Evolutionary conservation across 1,284 basidiomycete species (phyloP).

Genomic region (Peniophora sp.): DNA sequence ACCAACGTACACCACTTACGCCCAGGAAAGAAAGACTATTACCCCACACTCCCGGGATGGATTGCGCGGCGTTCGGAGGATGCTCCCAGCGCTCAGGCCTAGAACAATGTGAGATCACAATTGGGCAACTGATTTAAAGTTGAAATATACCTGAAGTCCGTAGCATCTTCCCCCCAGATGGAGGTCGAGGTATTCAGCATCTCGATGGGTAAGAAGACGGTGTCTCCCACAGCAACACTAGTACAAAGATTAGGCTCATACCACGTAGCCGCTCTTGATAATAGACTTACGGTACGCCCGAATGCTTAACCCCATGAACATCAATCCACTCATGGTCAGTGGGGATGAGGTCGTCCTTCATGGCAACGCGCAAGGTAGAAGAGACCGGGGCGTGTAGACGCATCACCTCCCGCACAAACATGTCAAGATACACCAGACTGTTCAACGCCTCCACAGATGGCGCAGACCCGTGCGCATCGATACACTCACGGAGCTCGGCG

Average conservation of each 20-base stretch:
- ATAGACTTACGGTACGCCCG: constrained; percentile 11
- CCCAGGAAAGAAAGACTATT: constrained; percentile 48
- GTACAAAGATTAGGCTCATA: background rate
- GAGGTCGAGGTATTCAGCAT: constrained; percentile 13
- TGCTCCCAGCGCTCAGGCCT: background rate
- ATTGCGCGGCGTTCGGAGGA: background rate
- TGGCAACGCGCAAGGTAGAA: constrained; percentile 22
- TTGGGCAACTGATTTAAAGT: background rate
- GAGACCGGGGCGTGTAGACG: constrained; percentile 31
- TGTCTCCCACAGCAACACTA: background rate
- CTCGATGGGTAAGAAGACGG: constrained; percentile 14
- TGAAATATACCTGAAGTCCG: constrained; percentile 15
- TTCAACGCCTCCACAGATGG: constrained; percentile 22
- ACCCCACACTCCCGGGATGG: constrained; percentile 2
- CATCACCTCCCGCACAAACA: constrained; percentile 33
- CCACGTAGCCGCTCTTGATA: background rate
- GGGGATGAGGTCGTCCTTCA: constrained; percentile 29
- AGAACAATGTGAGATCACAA: background rate
- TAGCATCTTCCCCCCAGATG: constrained; percentile 22
- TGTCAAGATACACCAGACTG: constrained; percentile 13
- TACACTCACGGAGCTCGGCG: constrained; percentile 46
- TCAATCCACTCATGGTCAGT: background rate
- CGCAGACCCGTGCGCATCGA: constrained; percentile 10
- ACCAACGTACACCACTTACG: constrained; percentile 25
- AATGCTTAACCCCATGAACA: background rate